Base-by-base conservation (phyloP, 2,329 filamentous ascomycete species). In the Sclerotinia trifoliorum region DNA sequence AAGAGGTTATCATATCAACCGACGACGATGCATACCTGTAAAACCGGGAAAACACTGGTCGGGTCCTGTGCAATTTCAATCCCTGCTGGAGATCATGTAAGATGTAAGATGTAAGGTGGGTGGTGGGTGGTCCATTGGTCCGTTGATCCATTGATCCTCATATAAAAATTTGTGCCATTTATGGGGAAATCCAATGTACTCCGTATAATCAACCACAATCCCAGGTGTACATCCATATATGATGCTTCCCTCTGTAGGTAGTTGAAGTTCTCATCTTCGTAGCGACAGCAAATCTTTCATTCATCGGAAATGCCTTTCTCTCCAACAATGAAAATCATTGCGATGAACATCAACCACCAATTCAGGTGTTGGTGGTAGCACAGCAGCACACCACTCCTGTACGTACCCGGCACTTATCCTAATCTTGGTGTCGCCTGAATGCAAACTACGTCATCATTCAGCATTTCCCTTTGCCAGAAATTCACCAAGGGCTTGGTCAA, bases 81-180 rank as follows among this genome's bases (percentile, higher is more conserved):
- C 61, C 61, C 49, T 64, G 61, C 29, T 64, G 61, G 48, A 52
- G 61, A 64, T 64, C 61, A 64, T 42, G 29, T 24, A 35, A 10
- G 32, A 29, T 29, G 29, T 5, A 29, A 29, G 29, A 64, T 39
- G 29, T 24, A 15, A 19, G 29, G 17, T 42, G 39, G 39, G 39
- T 39, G 39, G 39, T 5, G n/a, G n/a, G n/a, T n/a, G n/a, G n/a
- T n/a, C n/a, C n/a, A n/a, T n/a, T n/a, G n/a, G n/a, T n/a, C n/a
- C n/a, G n/a, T n/a, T n/a, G n/a, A n/a, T 15, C 39, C 39, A 42
- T 42, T 5, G 60, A 63, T 63, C 29, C 21, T 51, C n/a, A 11
- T 17, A 7, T 24, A 19, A 39, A 17, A 35, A 17, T 5, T n/a
- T 26, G 46, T 17, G 24, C 7, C 13, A 35, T 35, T 35, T 49